Evolutionary conservation across 2,329 filamentous ascomycete genomes (phyloP).

Genomic region (Pseudogymnoascus sp.): DNA sequence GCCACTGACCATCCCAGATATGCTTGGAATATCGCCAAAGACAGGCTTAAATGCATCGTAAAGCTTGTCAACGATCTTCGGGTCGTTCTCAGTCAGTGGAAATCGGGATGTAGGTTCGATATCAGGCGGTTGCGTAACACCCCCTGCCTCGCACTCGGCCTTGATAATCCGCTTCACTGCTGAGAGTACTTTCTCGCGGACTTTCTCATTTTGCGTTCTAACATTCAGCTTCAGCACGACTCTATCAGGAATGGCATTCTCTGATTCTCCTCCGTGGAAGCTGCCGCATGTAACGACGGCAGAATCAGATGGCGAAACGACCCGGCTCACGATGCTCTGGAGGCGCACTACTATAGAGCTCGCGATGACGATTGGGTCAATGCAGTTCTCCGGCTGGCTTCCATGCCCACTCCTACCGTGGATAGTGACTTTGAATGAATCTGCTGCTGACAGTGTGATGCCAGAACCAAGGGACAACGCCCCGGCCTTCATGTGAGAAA

Average conservation of each 20-base stretch:
- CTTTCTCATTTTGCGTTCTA: constrained; percentile 39
- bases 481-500: constrained; percentile 20
- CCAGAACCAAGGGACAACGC: background rate
- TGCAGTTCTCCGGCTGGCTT: constrained; percentile 45
- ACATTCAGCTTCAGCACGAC: constrained; percentile 50
- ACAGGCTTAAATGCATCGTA: background rate
- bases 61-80: background rate
- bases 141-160: constrained; percentile 43
- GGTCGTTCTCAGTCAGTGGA: constrained; percentile 9
- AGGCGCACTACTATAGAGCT: constrained; percentile 47
- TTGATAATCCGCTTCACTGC: constrained; percentile 46
- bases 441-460: constrained; percentile 36
- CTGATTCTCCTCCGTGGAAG: constrained; percentile 51
- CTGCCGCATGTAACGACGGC: constrained; percentile 53
- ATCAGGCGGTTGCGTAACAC: background rate
- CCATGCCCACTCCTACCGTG: constrained; percentile 53
- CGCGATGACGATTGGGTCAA: constrained; percentile 54
- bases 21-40: background rate
- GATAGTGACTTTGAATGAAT: constrained; percentile 45
- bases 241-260: constrained; percentile 52
- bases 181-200: constrained; percentile 28
- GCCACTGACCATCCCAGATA: background rate
- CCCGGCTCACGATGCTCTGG: constrained; percentile 52
- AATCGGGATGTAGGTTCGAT: background rate
- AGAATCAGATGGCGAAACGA: constrained; percentile 45